Evolutionary conservation across 2,329 filamentous ascomycete genomes (phyloP), one percentile per base, ranked within the genome.

Genomic region (Penicillium occitanis): DNA sequence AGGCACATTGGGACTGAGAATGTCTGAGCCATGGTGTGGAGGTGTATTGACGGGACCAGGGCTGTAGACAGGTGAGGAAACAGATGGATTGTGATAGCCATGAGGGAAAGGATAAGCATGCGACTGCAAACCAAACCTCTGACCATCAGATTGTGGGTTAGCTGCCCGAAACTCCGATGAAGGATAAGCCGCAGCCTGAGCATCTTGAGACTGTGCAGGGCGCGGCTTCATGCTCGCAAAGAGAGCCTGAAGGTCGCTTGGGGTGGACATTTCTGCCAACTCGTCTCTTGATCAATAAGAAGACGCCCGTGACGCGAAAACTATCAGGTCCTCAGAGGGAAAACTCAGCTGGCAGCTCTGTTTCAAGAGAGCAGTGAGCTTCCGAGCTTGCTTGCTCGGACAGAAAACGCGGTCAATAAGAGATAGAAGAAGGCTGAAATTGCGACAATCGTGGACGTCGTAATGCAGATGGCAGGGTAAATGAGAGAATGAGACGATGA

Each of bases 61-160:
- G 51, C 85, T 87, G 71, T 84, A 84, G 63, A 87, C 74, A 42
- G 85, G 83, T 50, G 86, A 87, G 14, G 86, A 85, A 35, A 87
- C 85, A 19, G 83, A 83, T 42, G 86, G 85, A 67, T 83, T 82
- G 66, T 84, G 84, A 70, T 87, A 85, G 55, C 75, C 76, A 61
- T 79, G 75, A 37, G 66, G 69, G 64, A 71, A 70, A 66, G 50
- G 61, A 25, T 76, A 71, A 35, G 73, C 74, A 63, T 75, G 73
- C 64, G 73, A 71, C 17, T 63, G 64, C 25, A 51, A 7, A 25
- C 64, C 48, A 11, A 55, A 25, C n/a, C 58, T 46, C 40, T 59
- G 60, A n/a, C 33, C 60, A n/a, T 66, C 65, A 11, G 50, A 13
- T 44, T 66, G 65, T 33, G 53, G 61, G 40, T 51, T 53, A 25